A percentile compares a stretch with the other conserved stretches of the same genome.
phyloP scores from a whole-genome alignment of 148 eudicot genomes.

The Silene latifolia region DNA sequence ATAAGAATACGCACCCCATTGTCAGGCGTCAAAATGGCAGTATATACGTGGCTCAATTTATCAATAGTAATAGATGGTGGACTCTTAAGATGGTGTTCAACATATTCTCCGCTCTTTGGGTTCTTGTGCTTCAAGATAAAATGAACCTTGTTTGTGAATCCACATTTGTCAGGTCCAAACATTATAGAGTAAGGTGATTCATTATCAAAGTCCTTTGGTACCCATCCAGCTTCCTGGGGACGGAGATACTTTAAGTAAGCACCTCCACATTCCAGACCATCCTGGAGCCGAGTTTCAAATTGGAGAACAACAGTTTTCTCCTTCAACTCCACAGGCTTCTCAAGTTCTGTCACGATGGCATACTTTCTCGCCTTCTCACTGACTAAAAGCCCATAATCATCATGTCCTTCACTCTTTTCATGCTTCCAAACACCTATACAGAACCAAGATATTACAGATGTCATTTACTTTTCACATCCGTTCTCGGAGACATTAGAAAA shows the following conservation, averaged over 20 bases:
- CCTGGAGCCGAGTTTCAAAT: constrained; percentile 75
- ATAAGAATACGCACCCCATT: constrained; percentile 63
- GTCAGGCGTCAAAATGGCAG: constrained; percentile 71
- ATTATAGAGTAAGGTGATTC: constrained; percentile 77
- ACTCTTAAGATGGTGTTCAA: constrained; percentile 83
- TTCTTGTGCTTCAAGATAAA: constrained; percentile 86
- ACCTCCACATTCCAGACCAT: constrained; percentile 87
- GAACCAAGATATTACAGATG: neutral
- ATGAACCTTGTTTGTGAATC: constrained; percentile 91
- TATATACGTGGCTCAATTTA: constrained; percentile 69
- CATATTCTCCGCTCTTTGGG: constrained; percentile 70
- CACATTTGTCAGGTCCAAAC: constrained; percentile 98
- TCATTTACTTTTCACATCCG: neutral
- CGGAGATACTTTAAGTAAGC: constrained; percentile 81
- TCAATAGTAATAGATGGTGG: constrained; percentile 86
- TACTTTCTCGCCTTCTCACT: constrained; percentile 85
- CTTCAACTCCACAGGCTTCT: constrained; percentile 55
- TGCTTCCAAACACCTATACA: constrained; percentile 83
- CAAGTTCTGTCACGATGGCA: constrained; percentile 87
- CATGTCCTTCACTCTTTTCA: constrained; percentile 82
- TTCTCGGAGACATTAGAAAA: neutral
- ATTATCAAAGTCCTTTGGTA: constrained; percentile 61
- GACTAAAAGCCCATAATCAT: constrained; percentile 89
- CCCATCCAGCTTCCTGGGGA: constrained; percentile 85
- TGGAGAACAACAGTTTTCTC: constrained; percentile 70